A percentile compares a stretch with the other conserved stretches of the same genome.
Conservation (phyloP, 2,329 filamentous ascomycete species). For the Exophiala bonariae region DNA sequence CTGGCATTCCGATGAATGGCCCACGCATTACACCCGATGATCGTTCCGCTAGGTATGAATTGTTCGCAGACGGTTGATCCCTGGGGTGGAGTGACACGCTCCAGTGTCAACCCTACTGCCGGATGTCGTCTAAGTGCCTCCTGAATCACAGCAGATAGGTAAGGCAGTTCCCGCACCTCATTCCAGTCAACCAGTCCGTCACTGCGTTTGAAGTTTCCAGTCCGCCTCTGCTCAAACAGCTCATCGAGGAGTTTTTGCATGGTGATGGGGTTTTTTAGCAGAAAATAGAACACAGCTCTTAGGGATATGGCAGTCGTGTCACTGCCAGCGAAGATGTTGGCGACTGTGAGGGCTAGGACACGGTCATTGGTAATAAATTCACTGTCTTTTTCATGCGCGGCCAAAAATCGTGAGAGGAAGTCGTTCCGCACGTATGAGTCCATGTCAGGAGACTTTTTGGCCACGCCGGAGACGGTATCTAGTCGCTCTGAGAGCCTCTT, state of each 20-base stretch:
- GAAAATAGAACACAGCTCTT: constrained; percentile 34
- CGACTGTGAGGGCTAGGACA: not conserved
- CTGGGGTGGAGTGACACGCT: constrained; percentile 51
- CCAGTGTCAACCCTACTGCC: constrained; percentile 12
- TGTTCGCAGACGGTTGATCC: constrained; percentile 68
- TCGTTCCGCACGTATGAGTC: not conserved
- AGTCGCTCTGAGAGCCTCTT: not conserved
- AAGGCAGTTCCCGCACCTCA: constrained; percentile 62
- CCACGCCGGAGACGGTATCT: not conserved
- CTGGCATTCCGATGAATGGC: constrained; percentile 30
- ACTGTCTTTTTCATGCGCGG: not conserved
- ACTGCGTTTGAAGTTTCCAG: constrained; percentile 20
- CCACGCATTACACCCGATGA: constrained; percentile 64
- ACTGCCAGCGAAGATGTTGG: constrained; percentile 33
- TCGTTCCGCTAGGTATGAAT: constrained; percentile 66
- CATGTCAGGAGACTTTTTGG: too few species aligned
- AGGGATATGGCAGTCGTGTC: constrained; percentile 38
- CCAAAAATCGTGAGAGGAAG: constrained; percentile 3
- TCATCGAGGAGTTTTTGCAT: constrained; percentile 26
- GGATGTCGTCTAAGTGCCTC: constrained; percentile 68
- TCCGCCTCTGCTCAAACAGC: constrained; percentile 6
- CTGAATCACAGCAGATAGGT: constrained; percentile 74
- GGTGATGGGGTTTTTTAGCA: constrained; percentile 30
- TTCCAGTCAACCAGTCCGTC: constrained; percentile 11
- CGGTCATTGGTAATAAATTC: not conserved